Conservation (phyloP, 306 rosid genomes). For the Datisca glomerata region DNA sequence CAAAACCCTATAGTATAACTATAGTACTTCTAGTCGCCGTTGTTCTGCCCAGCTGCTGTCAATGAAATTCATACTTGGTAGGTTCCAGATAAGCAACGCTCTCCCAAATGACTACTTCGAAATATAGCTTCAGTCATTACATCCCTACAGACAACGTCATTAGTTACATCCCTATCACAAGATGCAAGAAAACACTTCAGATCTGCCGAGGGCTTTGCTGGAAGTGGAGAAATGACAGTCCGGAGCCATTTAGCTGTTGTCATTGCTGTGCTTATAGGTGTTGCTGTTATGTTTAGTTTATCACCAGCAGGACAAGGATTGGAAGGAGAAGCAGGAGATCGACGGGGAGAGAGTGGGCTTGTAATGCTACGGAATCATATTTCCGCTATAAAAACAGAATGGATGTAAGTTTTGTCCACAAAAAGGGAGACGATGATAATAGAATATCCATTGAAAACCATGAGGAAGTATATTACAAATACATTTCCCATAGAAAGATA, state of each 20-base stretch:
- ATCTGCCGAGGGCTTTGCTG: slow-evolving; percentile 73
- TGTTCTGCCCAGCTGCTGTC: slow-evolving; percentile 96
- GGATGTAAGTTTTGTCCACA: too few relatives aligned
- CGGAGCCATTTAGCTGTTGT: slow-evolving; percentile 99
- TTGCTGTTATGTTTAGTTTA: slow-evolving; percentile 60
- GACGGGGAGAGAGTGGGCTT: slow-evolving; percentile 76
- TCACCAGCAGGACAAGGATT: slow-evolving; percentile 35
- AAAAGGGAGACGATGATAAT: too few relatives aligned
- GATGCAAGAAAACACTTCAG: slow-evolving; percentile 68
- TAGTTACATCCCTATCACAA: slow-evolving; percentile 76
- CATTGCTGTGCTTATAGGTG: slow-evolving; percentile 99
- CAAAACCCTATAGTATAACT: slow-evolving; percentile 79
- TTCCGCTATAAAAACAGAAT: slow-evolving; percentile 45
- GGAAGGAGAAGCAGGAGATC: slow-evolving; percentile 66
- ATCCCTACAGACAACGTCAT: slow-evolving; percentile 76
- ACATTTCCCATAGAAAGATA: too few relatives aligned
- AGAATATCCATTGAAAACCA: too few relatives aligned
- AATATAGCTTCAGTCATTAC: slow-evolving; percentile 87
- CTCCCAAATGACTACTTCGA: slow-evolving; percentile 80
- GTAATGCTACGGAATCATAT: slow-evolving; percentile 56
- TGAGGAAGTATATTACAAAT: too few relatives aligned
- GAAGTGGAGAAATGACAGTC: slow-evolving; percentile 75
- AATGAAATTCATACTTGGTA: slow-evolving; percentile 71
- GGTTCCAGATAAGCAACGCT: slow-evolving; percentile 55
- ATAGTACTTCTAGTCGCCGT: slow-evolving; percentile 76